Evolutionary conservation across 176 grass and related monocot species (phyloP).

Genomic region (Zizania latifolia): DNA sequence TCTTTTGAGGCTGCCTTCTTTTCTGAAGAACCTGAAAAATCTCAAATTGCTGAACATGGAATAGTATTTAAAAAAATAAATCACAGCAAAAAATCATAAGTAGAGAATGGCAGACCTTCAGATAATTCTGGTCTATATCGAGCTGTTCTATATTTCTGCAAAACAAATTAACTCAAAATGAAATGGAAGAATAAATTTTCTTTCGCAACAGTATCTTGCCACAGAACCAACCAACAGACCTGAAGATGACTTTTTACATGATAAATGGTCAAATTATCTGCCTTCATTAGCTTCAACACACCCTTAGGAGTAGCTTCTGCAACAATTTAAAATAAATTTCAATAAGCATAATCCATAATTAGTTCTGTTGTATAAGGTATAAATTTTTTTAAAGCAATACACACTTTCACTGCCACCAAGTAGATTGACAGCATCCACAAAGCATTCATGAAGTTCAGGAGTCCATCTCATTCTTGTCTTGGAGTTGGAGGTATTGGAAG

Average conservation of each 20-base stretch:
- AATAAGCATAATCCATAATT: background rate
- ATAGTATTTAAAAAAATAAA: slow-evolving; percentile 4
- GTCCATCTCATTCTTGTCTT: slow-evolving; percentile 97
- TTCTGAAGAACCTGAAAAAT: slow-evolving; percentile 49
- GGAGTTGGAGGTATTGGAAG: slow-evolving; percentile 45
- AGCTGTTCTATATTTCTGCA: slow-evolving; percentile 99
- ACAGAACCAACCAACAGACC: slow-evolving; percentile 39
- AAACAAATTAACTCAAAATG: slow-evolving; percentile 21
- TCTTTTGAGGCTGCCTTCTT: slow-evolving; percentile 52
- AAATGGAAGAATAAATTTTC: slow-evolving; percentile 12
- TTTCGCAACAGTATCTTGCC: background rate
- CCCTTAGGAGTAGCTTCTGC: slow-evolving; percentile 98
- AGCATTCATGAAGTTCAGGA: slow-evolving; percentile 88
- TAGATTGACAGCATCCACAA: slow-evolving; percentile 86
- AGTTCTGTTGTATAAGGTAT: background rate
- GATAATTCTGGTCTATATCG: slow-evolving; percentile 81
- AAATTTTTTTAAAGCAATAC: slow-evolving; percentile 20
- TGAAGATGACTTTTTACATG: slow-evolving; percentile 99
- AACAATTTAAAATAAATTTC: slow-evolving; percentile 26
- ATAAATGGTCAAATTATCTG: slow-evolving; percentile 98
- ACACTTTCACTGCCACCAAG: slow-evolving; percentile 98
- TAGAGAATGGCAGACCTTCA: slow-evolving; percentile 55
- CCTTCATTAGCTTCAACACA: slow-evolving; percentile 97
- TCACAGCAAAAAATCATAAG: background rate
- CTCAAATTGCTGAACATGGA: slow-evolving; percentile 16